A percentile compares a stretch with the other conserved stretches of the same genome.
phyloP scores from a whole-genome alignment of 371 early-diverging fungal genomes.

The Synchytrium microbalum region DNA sequence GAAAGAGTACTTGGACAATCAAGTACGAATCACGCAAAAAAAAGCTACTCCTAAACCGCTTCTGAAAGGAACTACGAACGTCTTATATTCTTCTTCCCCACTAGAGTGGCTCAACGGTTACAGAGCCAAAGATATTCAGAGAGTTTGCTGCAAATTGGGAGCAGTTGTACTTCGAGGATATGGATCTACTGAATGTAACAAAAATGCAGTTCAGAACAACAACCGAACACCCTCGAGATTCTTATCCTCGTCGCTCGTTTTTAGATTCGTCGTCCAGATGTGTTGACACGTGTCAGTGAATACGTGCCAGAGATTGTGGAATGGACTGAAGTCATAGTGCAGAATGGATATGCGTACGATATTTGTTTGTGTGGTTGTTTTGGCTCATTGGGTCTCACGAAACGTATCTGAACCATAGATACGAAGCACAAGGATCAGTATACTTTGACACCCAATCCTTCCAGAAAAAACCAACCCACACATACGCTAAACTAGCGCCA shows the following conservation, averaged over 20 bases:
- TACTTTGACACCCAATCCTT: slow-evolving; percentile 96
- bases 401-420: slow-evolving; percentile 27
- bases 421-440: slow-evolving; percentile 93
- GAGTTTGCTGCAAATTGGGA: slow-evolving; percentile 95
- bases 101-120: slow-evolving; percentile 52
- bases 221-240: no score
- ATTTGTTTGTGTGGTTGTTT: background rate
- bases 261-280: slow-evolving; percentile 78
- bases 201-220: slow-evolving; percentile 2
- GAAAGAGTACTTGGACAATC: slow-evolving; percentile 25
- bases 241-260: background rate
- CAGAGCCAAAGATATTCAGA: slow-evolving; percentile 81
- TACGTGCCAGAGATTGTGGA: slow-evolving; percentile 93
- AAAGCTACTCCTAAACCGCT: background rate
- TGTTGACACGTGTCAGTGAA: slow-evolving; percentile 96
- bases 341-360: slow-evolving; percentile 81
- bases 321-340: slow-evolving; percentile 87
- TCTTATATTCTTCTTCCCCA: no score
- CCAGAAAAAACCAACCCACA: slow-evolving; percentile 69
- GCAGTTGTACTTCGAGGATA: slow-evolving; percentile 90
- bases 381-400: background rate
- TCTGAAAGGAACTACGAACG: background rate
- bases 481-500: slow-evolving; percentile 87
- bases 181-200: slow-evolving; percentile 81
- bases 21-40: slow-evolving; percentile 11